Evolutionary conservation across 768 basidiomycete genomes (phyloP).

Genomic region (Lentinula detonsa): DNA sequence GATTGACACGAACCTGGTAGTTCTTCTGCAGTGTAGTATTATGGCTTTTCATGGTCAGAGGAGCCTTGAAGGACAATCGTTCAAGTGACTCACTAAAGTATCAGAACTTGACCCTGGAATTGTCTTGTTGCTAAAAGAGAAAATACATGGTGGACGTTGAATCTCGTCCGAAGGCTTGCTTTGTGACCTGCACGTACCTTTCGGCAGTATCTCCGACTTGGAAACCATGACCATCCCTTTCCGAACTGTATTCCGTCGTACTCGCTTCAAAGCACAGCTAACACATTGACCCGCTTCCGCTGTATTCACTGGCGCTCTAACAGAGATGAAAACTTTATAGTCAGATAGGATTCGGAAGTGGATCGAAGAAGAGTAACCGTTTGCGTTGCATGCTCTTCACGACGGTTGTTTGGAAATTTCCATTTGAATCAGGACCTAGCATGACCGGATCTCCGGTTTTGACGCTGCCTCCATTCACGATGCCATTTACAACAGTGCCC

Average conservation of each 20-base stretch:
- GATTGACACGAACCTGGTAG: conserved; percentile 61
- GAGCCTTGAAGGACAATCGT: not conserved
- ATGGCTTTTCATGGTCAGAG: conserved; percentile 42
- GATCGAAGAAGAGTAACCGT: conserved; percentile 39
- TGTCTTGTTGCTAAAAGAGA: conserved; percentile 54
- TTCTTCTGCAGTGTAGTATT: conserved; percentile 91
- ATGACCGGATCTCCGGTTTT: conserved; percentile 79
- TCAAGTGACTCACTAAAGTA: conserved; percentile 69
- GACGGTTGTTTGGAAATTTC: conserved; percentile 73
- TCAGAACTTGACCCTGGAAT: conserved; percentile 92
- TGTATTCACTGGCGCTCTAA: conserved; percentile 68
- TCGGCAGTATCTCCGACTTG: conserved; percentile 72
- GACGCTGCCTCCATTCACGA: conserved; percentile 68
- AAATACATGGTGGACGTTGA: not conserved
- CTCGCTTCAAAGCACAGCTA: conserved; percentile 86
- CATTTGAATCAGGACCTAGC: conserved; percentile 90
- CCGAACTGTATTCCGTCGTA: conserved; percentile 71
- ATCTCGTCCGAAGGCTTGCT: not conserved
- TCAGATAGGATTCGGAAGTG: too few species aligned
- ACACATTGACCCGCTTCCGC: conserved; percentile 98
- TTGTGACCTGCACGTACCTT: conserved; percentile 38
- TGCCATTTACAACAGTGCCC: conserved; percentile 80
- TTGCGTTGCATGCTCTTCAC: conserved; percentile 95
- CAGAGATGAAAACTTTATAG: not conserved
- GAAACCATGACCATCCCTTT: conserved; percentile 94